These are phyloP conservation scores for Monosporozyma siamensis DNA, from an alignment of 805 yeast genomes.

Conservation along the genomic window DNA sequence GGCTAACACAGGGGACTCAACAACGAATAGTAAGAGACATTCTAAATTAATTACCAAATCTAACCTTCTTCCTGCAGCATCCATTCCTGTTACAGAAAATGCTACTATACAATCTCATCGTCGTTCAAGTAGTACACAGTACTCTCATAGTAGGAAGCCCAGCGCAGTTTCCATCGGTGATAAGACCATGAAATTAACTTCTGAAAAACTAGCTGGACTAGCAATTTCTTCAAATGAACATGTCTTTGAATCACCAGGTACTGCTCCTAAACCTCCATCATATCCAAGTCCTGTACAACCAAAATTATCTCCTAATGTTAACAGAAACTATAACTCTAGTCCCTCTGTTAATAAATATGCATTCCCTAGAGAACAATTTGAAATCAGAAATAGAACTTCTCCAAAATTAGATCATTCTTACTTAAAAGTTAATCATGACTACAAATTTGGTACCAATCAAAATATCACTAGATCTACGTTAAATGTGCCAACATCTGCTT, in stretches of 20 bases:
- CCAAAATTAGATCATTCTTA: neutral
- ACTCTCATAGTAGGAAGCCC: neutral
- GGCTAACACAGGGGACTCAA: neutral
- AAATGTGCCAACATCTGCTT: neutral
- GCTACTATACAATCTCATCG: neutral
- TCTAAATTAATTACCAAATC: neutral
- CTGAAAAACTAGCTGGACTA: conserved; percentile 7
- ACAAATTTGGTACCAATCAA: neutral
- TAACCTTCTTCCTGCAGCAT: conserved; percentile 5
- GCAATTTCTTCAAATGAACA: conserved; percentile 10
- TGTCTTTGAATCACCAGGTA: conserved; percentile 54
- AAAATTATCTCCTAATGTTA: conserved; percentile 5
- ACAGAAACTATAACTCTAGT: neutral
- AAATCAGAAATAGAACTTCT: neutral
- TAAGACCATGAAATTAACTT: neutral
- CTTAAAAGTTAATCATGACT: neutral
- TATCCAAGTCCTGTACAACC: conserved; percentile 34
- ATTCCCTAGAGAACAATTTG: neutral
- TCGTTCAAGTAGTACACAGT: neutral
- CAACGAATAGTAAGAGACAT: neutral
- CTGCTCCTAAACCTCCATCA: conserved; percentile 60
- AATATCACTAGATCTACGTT: neutral
- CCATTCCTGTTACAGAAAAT: neutral
- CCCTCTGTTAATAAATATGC: neutral
- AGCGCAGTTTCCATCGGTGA: conserved; percentile 1